Base-by-base conservation (phyloP, 805 yeast species). In the Wickerhamiella cacticola region DNA sequence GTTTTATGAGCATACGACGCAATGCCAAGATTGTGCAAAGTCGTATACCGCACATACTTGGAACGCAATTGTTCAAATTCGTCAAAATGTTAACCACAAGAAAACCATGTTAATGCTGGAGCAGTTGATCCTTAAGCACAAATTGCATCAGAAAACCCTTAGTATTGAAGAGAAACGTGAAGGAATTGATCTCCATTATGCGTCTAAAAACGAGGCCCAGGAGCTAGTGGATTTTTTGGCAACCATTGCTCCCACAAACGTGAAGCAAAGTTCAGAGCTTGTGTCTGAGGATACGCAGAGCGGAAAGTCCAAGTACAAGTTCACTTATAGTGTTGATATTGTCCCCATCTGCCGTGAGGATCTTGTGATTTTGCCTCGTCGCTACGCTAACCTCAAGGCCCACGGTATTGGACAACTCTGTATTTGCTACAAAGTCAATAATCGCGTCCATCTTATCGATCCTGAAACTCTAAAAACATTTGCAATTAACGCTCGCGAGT, bases 21-120 rank as follows among this genome's bases (percentile, higher is more conserved):
- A 88, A 69, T 88, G 97, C 73, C 78, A 95, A 3, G 97, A 88
- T 70, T 88, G 97, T 78, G 96, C 96, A 48, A 86, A 84, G 62
- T 80, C 92, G 1, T 88, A 80, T 61, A 88, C 97, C 19, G 80
- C 88, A 19, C 84, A 88, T 63, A 87, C 96, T 12, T 88, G 97
- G 97, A 80, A 89, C 67, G 94, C 96, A 13, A 75, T 88, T n/a
- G 94, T 88, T 25, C 97, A 88, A 68, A 80, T 88, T 58, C 82
- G 97, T 73, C 97, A 88, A 65, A 88, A 88, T 63, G 97, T 88
- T 34, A 76, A 84, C 19, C 97, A 88, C 66, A 88, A 88, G 69
- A 79, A 95, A 71, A 88, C 97, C 7, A 88, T 88, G 65, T 73
- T 88, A 63, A 86, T 82, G 59, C 72, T 88, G 58, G 97, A 88